These are phyloP conservation scores for Candolleomyces efflorescens DNA, from an alignment of 768 basidiomycete species.

Conservation along the genomic window DNA sequence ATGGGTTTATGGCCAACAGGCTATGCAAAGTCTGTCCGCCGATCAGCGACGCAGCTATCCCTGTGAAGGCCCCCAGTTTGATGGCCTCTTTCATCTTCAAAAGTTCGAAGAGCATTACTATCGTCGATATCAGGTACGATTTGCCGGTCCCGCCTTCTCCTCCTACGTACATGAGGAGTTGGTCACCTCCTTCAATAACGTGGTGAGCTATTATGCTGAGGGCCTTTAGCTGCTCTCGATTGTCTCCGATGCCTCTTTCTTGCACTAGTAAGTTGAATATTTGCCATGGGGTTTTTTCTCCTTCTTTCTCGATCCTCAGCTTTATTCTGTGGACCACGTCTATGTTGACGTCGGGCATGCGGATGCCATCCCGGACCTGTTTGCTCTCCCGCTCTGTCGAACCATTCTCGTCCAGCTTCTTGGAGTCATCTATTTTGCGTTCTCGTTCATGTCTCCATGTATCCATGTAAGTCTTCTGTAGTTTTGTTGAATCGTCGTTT, in stretches of 20 bases:
- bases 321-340: too few species aligned
- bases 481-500: too few species aligned
- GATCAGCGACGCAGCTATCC: slow-evolving; percentile 23
- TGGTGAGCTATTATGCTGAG: slow-evolving; percentile 10
- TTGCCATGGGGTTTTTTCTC: not conserved
- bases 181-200: slow-evolving; percentile 4
- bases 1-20: slow-evolving; percentile 13
- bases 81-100: slow-evolving; percentile 10
- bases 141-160: slow-evolving; percentile 27
- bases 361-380: too few species aligned
- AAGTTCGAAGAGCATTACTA: slow-evolving; percentile 15
- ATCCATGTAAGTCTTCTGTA: too few species aligned
- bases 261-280: too few species aligned
- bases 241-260: too few species aligned
- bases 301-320: too few species aligned
- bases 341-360: too few species aligned
- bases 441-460: too few species aligned
- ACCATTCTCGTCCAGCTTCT: too few species aligned
- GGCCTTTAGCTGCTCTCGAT: not conserved
- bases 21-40: slow-evolving; percentile 26
- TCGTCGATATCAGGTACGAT: slow-evolving; percentile 20
- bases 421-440: too few species aligned
- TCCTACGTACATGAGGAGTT: slow-evolving; percentile 22
- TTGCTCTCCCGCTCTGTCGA: too few species aligned
- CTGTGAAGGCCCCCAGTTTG: slow-evolving; percentile 22